Evolutionary conservation across 805 yeast genomes (phyloP).

Genomic region (Brettanomyces bruxellensis): DNA sequence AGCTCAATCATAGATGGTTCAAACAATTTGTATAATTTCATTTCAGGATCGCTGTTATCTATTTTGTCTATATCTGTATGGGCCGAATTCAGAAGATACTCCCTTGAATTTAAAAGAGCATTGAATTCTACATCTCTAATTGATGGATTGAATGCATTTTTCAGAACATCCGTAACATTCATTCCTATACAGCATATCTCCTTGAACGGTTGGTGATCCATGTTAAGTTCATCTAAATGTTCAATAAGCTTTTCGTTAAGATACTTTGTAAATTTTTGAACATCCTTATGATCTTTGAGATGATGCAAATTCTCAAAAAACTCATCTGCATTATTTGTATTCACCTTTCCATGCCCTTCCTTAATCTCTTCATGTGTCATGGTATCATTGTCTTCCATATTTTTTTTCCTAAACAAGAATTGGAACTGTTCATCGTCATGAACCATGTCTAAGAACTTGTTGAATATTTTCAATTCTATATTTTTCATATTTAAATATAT

Average conservation of each 20-base stretch:
- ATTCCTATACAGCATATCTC: constrained; percentile 33
- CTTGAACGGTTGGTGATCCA: constrained; percentile 24
- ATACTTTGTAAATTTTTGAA: constrained; percentile 7
- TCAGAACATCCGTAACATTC: constrained; percentile 20
- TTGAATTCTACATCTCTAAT: constrained; percentile 32
- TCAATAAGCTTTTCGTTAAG: constrained; percentile 8
- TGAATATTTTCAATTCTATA: constrained; percentile 6
- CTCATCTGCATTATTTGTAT: neutral
- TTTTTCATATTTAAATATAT: constrained; percentile 11
- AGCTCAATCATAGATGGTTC: constrained; percentile 47
- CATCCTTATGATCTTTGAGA: constrained; percentile 4
- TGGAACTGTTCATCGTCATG: constrained; percentile 17
- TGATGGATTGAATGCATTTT: constrained; percentile 33
- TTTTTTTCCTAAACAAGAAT: constrained; percentile 9
- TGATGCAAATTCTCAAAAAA: neutral
- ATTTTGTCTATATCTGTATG: constrained; percentile 12
- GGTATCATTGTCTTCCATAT: neutral
- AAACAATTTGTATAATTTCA: constrained; percentile 25
- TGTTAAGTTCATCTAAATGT: constrained; percentile 17
- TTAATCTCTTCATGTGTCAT: neutral
- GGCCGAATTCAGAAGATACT: constrained; percentile 17
- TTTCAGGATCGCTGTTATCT: constrained; percentile 7
- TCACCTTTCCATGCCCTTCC: neutral
- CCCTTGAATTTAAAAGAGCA: constrained; percentile 32
- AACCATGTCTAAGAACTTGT: constrained; percentile 14